phyloP scores from a whole-genome alignment of 1,139 yeast genomes.

The Pichia norvegensis region DNA sequence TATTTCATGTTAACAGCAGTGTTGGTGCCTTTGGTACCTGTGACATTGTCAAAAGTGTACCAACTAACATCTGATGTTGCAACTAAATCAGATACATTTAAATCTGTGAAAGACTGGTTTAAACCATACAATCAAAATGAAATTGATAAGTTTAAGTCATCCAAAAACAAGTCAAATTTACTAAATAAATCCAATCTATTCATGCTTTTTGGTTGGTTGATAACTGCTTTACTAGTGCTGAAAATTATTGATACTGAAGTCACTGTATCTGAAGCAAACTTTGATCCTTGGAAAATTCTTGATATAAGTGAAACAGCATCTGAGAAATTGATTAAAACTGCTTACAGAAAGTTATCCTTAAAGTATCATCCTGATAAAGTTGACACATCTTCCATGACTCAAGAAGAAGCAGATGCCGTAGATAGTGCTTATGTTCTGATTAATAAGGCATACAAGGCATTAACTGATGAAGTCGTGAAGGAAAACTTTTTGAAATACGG shows the following conservation, averaged over 20 bases:
- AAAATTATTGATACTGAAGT: constrained; percentile 37
- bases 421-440: constrained; percentile 77
- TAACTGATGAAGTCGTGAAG: constrained; percentile 81
- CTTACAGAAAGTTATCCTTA: constrained; percentile 78
- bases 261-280: constrained; percentile 36
- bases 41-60: constrained; percentile 37
- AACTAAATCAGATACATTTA: constrained; percentile 6
- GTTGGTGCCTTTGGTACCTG: constrained; percentile 59
- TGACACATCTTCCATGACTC: constrained; percentile 49
- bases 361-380: constrained; percentile 93
- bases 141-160: constrained; percentile 35
- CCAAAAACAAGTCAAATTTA: constrained; percentile 31
- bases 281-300: constrained; percentile 87
- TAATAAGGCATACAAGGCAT: constrained; percentile 87
- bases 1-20: constrained; percentile 75
- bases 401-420: constrained; percentile 46
- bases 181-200: constrained; percentile 41
- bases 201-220: constrained; percentile 61
- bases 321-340: constrained; percentile 72
- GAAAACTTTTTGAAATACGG: constrained; percentile 84
- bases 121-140: constrained; percentile 37
- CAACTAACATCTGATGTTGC: constrained; percentile 3
- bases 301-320: constrained; percentile 64
- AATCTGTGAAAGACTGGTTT: constrained; percentile 16
- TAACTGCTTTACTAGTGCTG: constrained; percentile 44